Percentiles rank a stretch among this genome's conserved stretches.
Conservation (phyloP, 1,284 basidiomycete genomes). For the Tausonia pullulans region DNA sequence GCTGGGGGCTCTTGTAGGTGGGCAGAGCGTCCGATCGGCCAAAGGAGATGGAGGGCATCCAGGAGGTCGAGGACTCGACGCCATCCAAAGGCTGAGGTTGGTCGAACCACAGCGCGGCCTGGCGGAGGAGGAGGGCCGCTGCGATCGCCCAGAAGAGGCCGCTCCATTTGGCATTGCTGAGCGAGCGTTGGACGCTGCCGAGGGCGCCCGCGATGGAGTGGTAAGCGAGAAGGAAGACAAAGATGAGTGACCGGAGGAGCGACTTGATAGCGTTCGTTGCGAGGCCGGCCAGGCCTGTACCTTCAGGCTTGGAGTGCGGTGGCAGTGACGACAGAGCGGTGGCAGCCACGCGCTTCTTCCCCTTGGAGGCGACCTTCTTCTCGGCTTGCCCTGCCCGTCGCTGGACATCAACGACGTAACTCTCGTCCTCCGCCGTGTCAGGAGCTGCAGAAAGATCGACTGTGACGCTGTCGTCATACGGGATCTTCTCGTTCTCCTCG, state of each 20-base stretch:
- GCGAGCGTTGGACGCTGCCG: neutral
- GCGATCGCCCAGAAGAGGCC: neutral
- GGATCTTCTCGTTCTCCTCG: slow-evolving; percentile 1
- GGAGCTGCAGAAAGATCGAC: neutral
- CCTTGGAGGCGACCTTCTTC: no score
- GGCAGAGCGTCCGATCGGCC: neutral
- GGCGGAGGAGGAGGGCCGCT: slow-evolving; percentile 2
- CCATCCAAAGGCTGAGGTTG: neutral
- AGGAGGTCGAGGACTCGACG: neutral
- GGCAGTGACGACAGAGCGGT: neutral
- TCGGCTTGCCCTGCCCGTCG: no score
- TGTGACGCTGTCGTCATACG: neutral
- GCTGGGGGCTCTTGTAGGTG: slow-evolving; percentile 37
- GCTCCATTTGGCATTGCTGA: slow-evolving; percentile 2
- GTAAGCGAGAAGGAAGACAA: no score
- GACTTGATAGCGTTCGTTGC: no score
- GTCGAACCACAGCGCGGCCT: neutral
- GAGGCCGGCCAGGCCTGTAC: no score
- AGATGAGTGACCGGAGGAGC: no score
- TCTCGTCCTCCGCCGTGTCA: neutral
- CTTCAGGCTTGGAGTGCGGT: slow-evolving; percentile 1
- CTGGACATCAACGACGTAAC: slow-evolving; percentile 2
- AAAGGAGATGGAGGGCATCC: slow-evolving; percentile 1
- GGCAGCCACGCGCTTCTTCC: no score
- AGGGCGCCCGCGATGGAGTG: neutral